These are phyloP conservation scores for Penicillium daleae DNA, from an alignment of 495 filamentous ascomycete species.

Conservation along the genomic window DNA sequence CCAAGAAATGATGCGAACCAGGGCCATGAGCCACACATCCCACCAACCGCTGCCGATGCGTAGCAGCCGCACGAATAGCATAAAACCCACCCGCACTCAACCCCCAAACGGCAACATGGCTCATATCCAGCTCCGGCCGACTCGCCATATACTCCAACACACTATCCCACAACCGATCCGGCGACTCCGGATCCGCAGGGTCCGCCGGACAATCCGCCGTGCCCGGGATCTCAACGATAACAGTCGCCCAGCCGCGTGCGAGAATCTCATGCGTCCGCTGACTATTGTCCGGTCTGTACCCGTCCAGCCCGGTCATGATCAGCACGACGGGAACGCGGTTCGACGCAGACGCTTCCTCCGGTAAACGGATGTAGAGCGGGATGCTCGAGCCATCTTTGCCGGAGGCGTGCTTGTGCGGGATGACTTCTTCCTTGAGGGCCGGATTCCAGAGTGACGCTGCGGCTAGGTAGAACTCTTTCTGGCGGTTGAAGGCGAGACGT, in stretches of 20 bases:
- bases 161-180: constrained; percentile 57
- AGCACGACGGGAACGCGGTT: constrained; percentile 63
- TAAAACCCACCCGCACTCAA: constrained; percentile 79
- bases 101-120: constrained; percentile 68
- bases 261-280: constrained; percentile 68
- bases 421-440: constrained; percentile 59
- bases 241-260: constrained; percentile 59
- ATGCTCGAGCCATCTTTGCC: constrained; percentile 59
- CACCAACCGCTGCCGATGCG: constrained; percentile 59
- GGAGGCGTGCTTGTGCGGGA: constrained; percentile 58
- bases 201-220: constrained; percentile 79
- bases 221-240: constrained; percentile 76
- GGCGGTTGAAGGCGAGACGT: constrained; percentile 64
- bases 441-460: constrained; percentile 59
- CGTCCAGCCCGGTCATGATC: constrained; percentile 76
- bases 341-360: constrained; percentile 39
- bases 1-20: constrained; percentile 72
- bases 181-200: constrained; percentile 52
- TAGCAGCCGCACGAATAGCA: constrained; percentile 73
- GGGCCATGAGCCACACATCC: constrained; percentile 74
- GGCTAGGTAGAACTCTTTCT: constrained; percentile 67
- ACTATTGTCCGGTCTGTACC: constrained; percentile 80
- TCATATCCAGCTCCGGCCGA: constrained; percentile 63
- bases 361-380: constrained; percentile 67
- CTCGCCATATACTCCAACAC: constrained; percentile 67